A percentile compares a stretch with the other conserved stretches of the same genome.
Evolutionary conservation across 805 yeast genomes (phyloP).

Genomic region (Priceomyces medius): DNA sequence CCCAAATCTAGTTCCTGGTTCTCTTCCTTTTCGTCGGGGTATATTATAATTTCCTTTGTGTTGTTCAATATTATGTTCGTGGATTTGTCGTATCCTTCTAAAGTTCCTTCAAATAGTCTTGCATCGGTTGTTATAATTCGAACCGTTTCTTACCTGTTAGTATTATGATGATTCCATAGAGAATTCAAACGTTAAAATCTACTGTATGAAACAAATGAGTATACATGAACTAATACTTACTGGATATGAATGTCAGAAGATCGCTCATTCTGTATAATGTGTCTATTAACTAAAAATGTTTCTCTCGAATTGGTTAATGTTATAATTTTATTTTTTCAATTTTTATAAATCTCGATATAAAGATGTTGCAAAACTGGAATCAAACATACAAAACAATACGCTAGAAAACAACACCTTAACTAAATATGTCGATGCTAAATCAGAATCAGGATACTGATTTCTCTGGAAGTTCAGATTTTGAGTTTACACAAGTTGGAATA

Average conservation of each 20-base stretch:
- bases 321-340: neutral
- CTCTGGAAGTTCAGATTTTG: conserved; percentile 19
- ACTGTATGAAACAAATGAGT: neutral
- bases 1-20: conserved; percentile 47
- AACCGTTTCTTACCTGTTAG: conserved; percentile 34
- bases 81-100: conserved; percentile 61
- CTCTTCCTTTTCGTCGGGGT: conserved; percentile 35
- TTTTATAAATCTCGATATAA: neutral
- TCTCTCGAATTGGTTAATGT: too few species aligned
- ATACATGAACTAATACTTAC: conserved; percentile 24
- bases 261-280: conserved; percentile 22
- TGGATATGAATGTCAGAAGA: conserved; percentile 28
- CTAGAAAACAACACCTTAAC: neutral
- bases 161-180: conserved; percentile 7
- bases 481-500: conserved; percentile 6
- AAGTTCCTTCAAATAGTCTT: conserved; percentile 41
- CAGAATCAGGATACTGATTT: conserved; percentile 18
- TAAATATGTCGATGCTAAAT: conserved; percentile 1
- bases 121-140: conserved; percentile 45
- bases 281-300: conserved; percentile 23
- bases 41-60: conserved; percentile 52
- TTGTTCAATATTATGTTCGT: conserved; percentile 57
- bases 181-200: neutral
- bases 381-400: neutral
- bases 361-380: conserved; percentile 4